Percentiles rank a stretch among this genome's conserved stretches.
These are phyloP conservation scores for Pseudogymnoascus sp. DNA, from an alignment of 2,329 filamentous ascomycete genomes.

Conservation along the genomic window DNA sequence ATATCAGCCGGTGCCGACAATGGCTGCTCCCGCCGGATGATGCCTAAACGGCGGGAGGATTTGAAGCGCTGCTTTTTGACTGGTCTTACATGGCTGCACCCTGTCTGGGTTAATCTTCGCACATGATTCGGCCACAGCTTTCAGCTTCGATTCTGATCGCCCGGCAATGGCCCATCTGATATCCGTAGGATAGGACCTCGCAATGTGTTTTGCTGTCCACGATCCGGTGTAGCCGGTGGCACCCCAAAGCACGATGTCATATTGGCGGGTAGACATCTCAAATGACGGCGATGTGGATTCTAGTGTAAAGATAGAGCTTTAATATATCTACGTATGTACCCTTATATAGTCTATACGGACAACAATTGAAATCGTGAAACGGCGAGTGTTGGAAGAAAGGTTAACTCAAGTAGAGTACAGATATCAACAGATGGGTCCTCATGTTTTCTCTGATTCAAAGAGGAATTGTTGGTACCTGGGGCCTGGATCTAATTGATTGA, in stretches of 20 bases:
- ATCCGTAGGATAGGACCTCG: conserved; percentile 59
- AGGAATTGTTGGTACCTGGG: background rate
- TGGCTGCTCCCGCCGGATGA: background rate
- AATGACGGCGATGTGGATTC: background rate
- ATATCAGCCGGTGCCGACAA: conserved; percentile 12
- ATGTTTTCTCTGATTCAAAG: background rate
- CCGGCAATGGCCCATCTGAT: conserved; percentile 84
- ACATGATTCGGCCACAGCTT: conserved; percentile 57
- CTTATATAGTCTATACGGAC: conserved; percentile 1
- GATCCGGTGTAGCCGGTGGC: conserved; percentile 78
- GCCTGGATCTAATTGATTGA: conserved; percentile 5
- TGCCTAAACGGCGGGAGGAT: background rate
- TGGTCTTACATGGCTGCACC: conserved; percentile 51
- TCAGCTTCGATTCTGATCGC: conserved; percentile 68
- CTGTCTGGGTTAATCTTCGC: conserved; percentile 61
- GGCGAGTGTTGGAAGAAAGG: background rate
- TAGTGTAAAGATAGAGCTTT: background rate
- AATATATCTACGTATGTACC: conserved; percentile 2
- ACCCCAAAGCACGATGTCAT: conserved; percentile 58
- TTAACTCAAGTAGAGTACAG: background rate
- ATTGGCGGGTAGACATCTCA: conserved; percentile 30
- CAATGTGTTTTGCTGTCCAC: conserved; percentile 66
- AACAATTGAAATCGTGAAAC: conserved; percentile 9
- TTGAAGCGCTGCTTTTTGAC: background rate
- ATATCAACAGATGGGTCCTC: background rate